Evolutionary conservation across 2,329 filamentous ascomycete genomes (phyloP).

Genomic region (Xylaria multiplex): DNA sequence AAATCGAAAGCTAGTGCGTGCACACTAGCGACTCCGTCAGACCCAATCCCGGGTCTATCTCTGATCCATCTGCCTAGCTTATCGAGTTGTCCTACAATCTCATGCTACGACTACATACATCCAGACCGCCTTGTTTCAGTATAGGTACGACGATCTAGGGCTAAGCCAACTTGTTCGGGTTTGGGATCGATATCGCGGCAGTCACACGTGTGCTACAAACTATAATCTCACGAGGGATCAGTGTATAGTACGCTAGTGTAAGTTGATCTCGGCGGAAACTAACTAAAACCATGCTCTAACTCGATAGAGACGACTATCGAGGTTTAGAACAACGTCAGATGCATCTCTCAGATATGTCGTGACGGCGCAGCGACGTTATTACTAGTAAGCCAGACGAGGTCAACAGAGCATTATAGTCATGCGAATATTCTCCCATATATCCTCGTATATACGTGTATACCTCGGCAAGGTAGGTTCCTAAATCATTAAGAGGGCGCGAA

Average conservation of each 20-base stretch:
- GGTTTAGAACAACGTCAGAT: too few relatives aligned
- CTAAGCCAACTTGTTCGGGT: background rate
- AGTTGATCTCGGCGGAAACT: background rate
- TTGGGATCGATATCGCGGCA: background rate
- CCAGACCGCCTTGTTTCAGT: background rate
- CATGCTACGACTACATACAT: background rate
- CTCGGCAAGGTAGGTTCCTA: too few relatives aligned
- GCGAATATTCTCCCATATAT: too few relatives aligned
- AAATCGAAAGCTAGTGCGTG: too few relatives aligned
- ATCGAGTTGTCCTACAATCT: background rate
- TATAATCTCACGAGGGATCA: constrained; percentile 11
- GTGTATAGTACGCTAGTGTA: background rate
- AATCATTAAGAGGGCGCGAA: background rate
- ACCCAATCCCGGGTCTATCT: too few relatives aligned
- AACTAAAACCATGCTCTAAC: background rate
- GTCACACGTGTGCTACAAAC: background rate
- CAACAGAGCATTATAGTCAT: too few relatives aligned
- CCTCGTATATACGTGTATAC: too few relatives aligned
- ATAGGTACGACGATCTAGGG: background rate
- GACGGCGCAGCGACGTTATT: too few relatives aligned
- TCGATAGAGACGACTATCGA: background rate
- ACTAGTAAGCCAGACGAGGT: too few relatives aligned
- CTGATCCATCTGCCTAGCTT: too few relatives aligned
- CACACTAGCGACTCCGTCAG: too few relatives aligned
- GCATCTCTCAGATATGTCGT: too few relatives aligned